Conservation (phyloP, 768 basidiomycete species). For the Neoboletus subvelutipes region DNA sequence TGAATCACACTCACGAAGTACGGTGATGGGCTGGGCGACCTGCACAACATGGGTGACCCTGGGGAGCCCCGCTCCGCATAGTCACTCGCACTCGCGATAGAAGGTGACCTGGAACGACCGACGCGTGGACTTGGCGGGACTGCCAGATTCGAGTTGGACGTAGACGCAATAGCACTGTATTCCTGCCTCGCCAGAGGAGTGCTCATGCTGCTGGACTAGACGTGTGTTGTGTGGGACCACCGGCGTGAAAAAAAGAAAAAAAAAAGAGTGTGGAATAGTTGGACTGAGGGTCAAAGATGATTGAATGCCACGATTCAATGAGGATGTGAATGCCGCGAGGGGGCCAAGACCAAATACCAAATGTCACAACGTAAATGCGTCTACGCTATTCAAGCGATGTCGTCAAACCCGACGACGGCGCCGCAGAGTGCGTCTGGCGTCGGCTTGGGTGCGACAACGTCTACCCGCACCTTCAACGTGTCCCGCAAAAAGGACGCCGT, state of each 20-base stretch:
- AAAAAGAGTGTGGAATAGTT: conserved; percentile 24
- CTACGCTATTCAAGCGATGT: conserved; percentile 3
- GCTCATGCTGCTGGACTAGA: conserved; percentile 22
- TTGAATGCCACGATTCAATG: neutral
- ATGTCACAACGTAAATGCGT: conserved; percentile 13
- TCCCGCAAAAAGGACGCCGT: conserved; percentile 53
- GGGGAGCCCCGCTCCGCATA: conserved; percentile 17
- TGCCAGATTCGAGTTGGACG: conserved; percentile 22
- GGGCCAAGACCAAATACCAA: conserved; percentile 1
- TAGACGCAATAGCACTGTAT: conserved; percentile 28
- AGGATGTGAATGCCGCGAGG: neutral
- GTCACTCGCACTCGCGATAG: conserved; percentile 19
- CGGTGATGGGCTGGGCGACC: conserved; percentile 30
- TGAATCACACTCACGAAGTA: conserved; percentile 22
- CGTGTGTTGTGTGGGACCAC: neutral
- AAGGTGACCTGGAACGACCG: conserved; percentile 18
- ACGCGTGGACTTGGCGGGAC: conserved; percentile 17
- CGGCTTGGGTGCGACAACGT: conserved; percentile 56
- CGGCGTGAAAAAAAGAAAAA: neutral
- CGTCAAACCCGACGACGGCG: conserved; percentile 28
- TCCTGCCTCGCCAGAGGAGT: conserved; percentile 26
- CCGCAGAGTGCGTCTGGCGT: conserved; percentile 49
- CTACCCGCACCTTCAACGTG: conserved; percentile 46
- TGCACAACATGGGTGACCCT: conserved; percentile 7
- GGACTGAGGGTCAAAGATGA: neutral